Base-by-base conservation (phyloP, 495 filamentous ascomycete species). In the Daldinia bambusicola region DNA sequence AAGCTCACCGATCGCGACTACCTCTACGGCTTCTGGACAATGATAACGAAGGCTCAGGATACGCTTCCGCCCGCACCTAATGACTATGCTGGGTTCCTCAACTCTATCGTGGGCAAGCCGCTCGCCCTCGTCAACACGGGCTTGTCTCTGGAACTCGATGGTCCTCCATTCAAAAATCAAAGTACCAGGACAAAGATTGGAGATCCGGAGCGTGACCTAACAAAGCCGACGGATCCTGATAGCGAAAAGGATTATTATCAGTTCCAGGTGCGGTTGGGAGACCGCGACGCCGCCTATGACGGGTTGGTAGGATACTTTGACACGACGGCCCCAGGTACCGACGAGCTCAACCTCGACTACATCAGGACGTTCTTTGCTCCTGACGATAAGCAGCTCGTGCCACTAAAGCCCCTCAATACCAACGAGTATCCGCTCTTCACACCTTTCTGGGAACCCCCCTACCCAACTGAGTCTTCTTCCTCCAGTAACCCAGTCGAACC, bases 81-180 rank as follows among this genome's bases (percentile, higher is more conserved):
- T 2, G 73, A 74, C 8, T 85, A 85, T 62, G 74, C 76, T 0
- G 55, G 75, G 41, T 84, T 76, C 55, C 50, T 80, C n/a, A 74
- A 65, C 52, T 59, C 78, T 1, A 52, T 85, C 20, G 69, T 86
- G 18, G 85, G 85, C 2, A 77, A 75, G 58, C 85, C 85, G 0
- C 75, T 88, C 2, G 85, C 84, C 0, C 79, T 88, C 3, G 79
- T 80, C 22, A 82, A 85, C 53, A 72, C 74, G 45, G 84, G 80
- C 0, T 83, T 75, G 77, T 80, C 76, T 0, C 73, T 88, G 6
- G 85, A 88, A 72, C 74, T 88, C 0, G 77, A 76, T 14, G 53
- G 26, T 32, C 26, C 58, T 7, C 36, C 71, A 5, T 4, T 57
- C 4, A 55, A 37, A 2, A 76, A 63, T 16, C 61, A 75, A n/a